phyloP scores from a whole-genome alignment of 371 early-diverging fungal species.

The Mortierella sp. region DNA sequence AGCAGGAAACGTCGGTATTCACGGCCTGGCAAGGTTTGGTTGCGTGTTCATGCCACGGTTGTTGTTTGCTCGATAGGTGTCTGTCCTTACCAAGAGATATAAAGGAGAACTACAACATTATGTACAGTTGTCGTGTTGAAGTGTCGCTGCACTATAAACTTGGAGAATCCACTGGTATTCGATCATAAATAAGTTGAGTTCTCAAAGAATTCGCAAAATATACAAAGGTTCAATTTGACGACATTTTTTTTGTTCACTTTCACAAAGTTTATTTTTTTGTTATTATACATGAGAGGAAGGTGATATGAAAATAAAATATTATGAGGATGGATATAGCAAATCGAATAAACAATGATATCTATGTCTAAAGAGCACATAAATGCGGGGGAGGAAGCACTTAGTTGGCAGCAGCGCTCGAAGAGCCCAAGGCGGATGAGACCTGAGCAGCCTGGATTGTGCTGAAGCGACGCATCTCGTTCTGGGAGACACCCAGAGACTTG shows the following conservation, averaged over 20 bases:
- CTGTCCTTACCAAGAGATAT: no score
- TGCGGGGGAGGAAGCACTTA: slow-evolving; percentile 2
- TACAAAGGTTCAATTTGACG: neutral
- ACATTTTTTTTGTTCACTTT: neutral
- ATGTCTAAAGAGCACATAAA: neutral
- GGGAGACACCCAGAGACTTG: slow-evolving; percentile 61
- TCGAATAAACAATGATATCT: neutral
- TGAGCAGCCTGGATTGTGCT: slow-evolving; percentile 69
- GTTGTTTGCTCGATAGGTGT: no score
- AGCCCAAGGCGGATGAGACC: slow-evolving; percentile 57
- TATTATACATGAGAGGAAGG: slow-evolving; percentile 5
- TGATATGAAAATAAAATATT: neutral
- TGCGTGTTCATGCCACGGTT: no score
- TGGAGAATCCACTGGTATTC: no score
- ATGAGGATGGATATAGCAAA: slow-evolving; percentile 3
- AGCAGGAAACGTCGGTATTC: no score
- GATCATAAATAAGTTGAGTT: no score
- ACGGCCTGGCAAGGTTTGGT: no score
- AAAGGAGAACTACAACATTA: no score
- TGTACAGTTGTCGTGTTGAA: no score
- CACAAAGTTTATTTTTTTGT: neutral
- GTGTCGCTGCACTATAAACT: no score
- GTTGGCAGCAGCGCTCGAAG: slow-evolving; percentile 31
- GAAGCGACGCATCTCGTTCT: slow-evolving; percentile 66
- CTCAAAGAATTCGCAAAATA: neutral